phyloP scores from a whole-genome alignment of 345 rosid genomes.

The Eucalyptus cloeziana region DNA sequence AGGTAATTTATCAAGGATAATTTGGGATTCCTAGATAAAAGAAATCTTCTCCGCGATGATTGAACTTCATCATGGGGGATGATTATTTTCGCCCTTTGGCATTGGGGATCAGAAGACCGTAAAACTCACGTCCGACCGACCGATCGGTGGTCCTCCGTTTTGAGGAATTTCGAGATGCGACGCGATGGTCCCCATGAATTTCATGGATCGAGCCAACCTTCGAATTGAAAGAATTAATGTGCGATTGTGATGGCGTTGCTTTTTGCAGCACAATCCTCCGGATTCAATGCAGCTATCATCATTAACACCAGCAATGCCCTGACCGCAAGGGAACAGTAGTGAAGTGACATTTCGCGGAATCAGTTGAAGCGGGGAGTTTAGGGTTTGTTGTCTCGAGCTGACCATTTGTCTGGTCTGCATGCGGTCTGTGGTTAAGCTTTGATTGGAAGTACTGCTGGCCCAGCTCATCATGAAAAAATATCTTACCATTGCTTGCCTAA shows the following conservation, averaged over 20 bases:
- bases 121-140: too few species aligned
- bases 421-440: neutral
- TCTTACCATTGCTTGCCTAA: neutral
- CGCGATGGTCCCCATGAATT: neutral
- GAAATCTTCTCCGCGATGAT: too few species aligned
- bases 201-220: neutral
- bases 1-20: too few species aligned
- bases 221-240: neutral
- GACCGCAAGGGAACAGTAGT: neutral
- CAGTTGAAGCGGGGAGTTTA: neutral
- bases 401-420: neutral
- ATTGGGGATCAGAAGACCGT: too few species aligned
- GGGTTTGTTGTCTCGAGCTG: neutral
- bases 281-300: neutral
- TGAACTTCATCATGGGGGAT: too few species aligned
- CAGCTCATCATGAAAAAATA: neutral
- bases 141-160: neutral
- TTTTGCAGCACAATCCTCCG: neutral
- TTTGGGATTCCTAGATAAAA: too few species aligned
- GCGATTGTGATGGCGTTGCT: neutral
- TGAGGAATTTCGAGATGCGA: neutral
- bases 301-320: neutral
- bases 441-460: neutral
- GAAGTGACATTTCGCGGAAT: neutral
- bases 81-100: too few species aligned